Conservation (phyloP, 2,329 filamentous ascomycete genomes). For the Alternaria alternata region DNA sequence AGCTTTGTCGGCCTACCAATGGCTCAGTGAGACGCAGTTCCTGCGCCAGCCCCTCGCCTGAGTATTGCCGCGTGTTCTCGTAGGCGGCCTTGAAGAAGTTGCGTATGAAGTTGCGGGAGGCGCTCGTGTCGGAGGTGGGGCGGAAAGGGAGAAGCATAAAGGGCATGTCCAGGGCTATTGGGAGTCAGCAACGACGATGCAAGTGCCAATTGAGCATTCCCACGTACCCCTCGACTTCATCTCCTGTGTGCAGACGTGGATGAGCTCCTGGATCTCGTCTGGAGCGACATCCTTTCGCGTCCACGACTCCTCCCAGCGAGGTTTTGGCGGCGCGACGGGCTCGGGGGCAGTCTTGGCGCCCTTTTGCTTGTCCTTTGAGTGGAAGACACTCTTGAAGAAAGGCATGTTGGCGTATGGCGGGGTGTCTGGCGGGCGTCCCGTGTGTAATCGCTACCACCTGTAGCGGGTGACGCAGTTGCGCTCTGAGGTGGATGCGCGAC, state of each 20-base stretch:
- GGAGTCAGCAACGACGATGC: conserved; percentile 27
- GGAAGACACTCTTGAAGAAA: conserved; percentile 52
- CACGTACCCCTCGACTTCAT: conserved; percentile 88
- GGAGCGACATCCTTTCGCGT: conserved; percentile 81
- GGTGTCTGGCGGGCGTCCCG: conserved; percentile 28
- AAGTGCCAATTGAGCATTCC: not conserved
- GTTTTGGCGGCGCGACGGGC: conserved; percentile 65
- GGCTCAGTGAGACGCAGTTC: conserved; percentile 93
- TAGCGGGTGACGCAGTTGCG: conserved; percentile 13
- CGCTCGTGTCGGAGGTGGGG: conserved; percentile 88
- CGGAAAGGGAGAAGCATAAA: conserved; percentile 95
- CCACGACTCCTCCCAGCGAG: conserved; percentile 89
- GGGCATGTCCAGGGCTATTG: conserved; percentile 81
- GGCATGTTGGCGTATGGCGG: conserved; percentile 40
- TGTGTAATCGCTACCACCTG: conserved; percentile 28
- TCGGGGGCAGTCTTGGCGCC: conserved; percentile 39
- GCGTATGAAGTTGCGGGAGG: conserved; percentile 88
- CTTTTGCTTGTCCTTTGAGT: conserved; percentile 46
- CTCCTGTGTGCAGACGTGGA: conserved; percentile 85
- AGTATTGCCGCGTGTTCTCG: conserved; percentile 64
- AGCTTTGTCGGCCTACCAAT: conserved; percentile 69
- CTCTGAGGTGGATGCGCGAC: conserved; percentile 19
- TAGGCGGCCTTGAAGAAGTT: conserved; percentile 83
- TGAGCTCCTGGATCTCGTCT: conserved; percentile 88
- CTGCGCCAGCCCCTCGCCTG: conserved; percentile 76